These are phyloP conservation scores for Starmerella bombicola DNA, from an alignment of 805 yeast species.

Conservation along the genomic window DNA sequence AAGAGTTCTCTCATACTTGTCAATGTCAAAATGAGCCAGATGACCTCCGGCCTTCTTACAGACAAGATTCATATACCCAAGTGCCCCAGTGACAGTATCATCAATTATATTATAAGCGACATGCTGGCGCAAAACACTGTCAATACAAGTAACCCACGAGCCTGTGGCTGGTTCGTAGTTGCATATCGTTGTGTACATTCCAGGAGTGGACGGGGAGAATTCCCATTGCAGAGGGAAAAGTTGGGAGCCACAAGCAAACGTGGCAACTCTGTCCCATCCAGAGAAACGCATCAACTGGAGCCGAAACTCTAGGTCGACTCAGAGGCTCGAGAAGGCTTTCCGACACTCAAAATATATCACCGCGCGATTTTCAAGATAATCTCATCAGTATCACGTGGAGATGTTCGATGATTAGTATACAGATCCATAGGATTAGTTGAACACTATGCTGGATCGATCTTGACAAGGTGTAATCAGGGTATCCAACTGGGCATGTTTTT, in stretches of 20 bases:
- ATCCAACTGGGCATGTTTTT: too few species aligned
- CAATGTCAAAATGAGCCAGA: background rate
- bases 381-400: background rate
- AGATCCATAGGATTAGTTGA: too few species aligned
- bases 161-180: constrained; percentile 16
- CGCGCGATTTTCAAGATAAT: constrained; percentile 1
- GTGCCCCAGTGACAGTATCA: background rate
- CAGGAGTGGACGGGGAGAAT: constrained; percentile 7
- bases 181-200: constrained; percentile 12
- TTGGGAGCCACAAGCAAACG: constrained; percentile 14
- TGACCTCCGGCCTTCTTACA: constrained; percentile 13
- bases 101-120: background rate
- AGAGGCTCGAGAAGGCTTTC: too few species aligned
- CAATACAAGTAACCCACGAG: constrained; percentile 15
- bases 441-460: too few species aligned
- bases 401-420: too few species aligned
- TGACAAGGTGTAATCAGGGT: too few species aligned
- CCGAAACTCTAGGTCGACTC: background rate
- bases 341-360: too few species aligned
- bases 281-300: constrained; percentile 8
- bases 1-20: constrained; percentile 1
- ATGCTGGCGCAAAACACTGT: constrained; percentile 6
- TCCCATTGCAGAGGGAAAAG: constrained; percentile 12
- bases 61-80: constrained; percentile 6
- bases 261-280: constrained; percentile 16